These are phyloP conservation scores for Penicillium sp. DNA, from an alignment of 2,329 filamentous ascomycete species.

Conservation along the genomic window DNA sequence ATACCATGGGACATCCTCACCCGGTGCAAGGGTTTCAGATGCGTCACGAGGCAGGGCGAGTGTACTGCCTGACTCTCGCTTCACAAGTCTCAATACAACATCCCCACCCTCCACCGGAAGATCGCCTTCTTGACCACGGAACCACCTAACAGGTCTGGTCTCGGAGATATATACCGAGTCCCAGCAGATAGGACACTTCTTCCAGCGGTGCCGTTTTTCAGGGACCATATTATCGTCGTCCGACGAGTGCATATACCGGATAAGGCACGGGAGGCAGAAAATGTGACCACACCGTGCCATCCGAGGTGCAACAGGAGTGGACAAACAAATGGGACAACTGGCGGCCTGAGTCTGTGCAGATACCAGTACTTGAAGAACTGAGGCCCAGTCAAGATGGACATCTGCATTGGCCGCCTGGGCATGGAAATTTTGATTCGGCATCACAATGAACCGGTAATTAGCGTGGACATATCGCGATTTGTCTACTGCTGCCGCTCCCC, in stretches of 20 bases:
- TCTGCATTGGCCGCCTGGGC: slow-evolving; percentile 82
- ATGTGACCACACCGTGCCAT: slow-evolving; percentile 98
- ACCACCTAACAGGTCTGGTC: slow-evolving; percentile 83
- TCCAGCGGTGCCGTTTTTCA: slow-evolving; percentile 73
- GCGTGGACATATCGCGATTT: slow-evolving; percentile 92
- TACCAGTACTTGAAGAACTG: slow-evolving; percentile 85
- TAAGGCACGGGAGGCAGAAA: slow-evolving; percentile 87
- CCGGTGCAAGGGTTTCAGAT: slow-evolving; percentile 63
- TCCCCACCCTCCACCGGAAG: slow-evolving; percentile 80
- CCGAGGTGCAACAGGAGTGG: slow-evolving; percentile 83
- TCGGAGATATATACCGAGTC: slow-evolving; percentile 92
- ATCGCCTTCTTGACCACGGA: slow-evolving; percentile 78
- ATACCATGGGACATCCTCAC: slow-evolving; percentile 87
- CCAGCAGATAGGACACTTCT: slow-evolving; percentile 95
- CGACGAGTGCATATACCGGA: slow-evolving; percentile 89
- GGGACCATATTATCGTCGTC: slow-evolving; percentile 63
- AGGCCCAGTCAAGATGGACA: slow-evolving; percentile 82
- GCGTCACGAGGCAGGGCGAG: slow-evolving; percentile 83
- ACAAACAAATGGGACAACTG: slow-evolving; percentile 92
- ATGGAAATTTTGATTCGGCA: slow-evolving; percentile 73
- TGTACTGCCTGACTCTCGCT: slow-evolving; percentile 73
- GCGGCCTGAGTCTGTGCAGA: slow-evolving; percentile 83
- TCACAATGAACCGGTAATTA: slow-evolving; percentile 95
- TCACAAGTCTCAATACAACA: slow-evolving; percentile 82
- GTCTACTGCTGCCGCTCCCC: slow-evolving; percentile 79